A percentile compares a stretch with the other conserved stretches of the same genome.
These are phyloP conservation scores for Claviceps sp. DNA, from an alignment of 2,329 filamentous ascomycete genomes.

Conservation along the genomic window DNA sequence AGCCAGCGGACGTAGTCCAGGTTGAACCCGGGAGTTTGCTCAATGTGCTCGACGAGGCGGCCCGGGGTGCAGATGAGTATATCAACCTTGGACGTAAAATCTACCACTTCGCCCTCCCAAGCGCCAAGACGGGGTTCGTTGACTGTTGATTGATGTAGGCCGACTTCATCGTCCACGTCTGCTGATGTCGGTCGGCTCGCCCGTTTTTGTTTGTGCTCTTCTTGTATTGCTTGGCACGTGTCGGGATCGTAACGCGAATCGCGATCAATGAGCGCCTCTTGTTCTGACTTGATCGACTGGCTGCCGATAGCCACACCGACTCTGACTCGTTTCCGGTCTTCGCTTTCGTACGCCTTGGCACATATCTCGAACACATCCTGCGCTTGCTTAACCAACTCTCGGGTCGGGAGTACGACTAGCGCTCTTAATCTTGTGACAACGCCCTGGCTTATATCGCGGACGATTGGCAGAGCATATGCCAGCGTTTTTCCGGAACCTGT, in stretches of 20 bases:
- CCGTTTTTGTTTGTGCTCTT: slow-evolving; percentile 9
- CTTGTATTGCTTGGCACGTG: slow-evolving; percentile 25
- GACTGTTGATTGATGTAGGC: slow-evolving; percentile 7
- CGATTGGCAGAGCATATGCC: slow-evolving; percentile 76
- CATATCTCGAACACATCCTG: slow-evolving; percentile 66
- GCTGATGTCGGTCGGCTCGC: slow-evolving; percentile 5
- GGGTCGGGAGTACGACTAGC: slow-evolving; percentile 77
- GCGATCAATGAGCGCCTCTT: slow-evolving; percentile 32
- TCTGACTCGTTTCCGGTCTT: slow-evolving; percentile 52
- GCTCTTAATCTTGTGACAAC: slow-evolving; percentile 56
- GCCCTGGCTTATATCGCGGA: slow-evolving; percentile 57
- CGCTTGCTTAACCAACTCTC: slow-evolving; percentile 81
- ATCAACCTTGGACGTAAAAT: slow-evolving; percentile 62
- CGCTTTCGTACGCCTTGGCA: slow-evolving; percentile 43
- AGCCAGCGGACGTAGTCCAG: slow-evolving; percentile 74
- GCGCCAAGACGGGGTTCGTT: slow-evolving; percentile 19
- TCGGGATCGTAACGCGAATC: slow-evolving; percentile 50
- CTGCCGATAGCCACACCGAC: slow-evolving; percentile 76
- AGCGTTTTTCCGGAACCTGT: slow-evolving; percentile 95
- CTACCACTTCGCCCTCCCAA: slow-evolving; percentile 40
- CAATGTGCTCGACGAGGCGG: slow-evolving; percentile 79
- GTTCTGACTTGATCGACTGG: slow-evolving; percentile 56
- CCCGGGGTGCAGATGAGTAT: slow-evolving; percentile 87
- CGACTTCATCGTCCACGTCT: slow-evolving; percentile 9
- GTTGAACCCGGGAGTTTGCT: slow-evolving; percentile 68